These are phyloP conservation scores for Plantago major DNA, from an alignment of 257 asterid genomes.

Conservation along the genomic window DNA sequence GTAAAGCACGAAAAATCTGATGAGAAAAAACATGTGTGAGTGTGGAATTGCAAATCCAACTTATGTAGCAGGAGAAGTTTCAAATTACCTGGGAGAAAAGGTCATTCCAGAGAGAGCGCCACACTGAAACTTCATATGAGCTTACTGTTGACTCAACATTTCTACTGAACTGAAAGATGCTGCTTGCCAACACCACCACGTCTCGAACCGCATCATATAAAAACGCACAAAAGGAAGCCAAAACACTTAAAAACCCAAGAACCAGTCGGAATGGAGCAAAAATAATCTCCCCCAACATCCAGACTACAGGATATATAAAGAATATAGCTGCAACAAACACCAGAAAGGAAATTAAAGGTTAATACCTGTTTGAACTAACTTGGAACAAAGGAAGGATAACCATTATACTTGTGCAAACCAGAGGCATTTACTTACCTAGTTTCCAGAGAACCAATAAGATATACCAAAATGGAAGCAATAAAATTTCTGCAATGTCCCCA, in stretches of 20 bases:
- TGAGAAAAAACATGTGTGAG: constrained; percentile 15
- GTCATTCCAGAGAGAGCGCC: constrained; percentile 96
- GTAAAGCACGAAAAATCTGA: constrained; percentile 89
- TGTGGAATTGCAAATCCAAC: constrained; percentile 3
- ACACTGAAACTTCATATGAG: constrained; percentile 63
- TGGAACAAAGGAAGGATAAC: constrained; percentile 2
- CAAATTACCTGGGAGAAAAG: constrained; percentile 81
- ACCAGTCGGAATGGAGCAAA: constrained; percentile 75
- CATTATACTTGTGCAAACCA: not conserved
- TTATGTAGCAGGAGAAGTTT: constrained; percentile 3
- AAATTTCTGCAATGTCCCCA: constrained; percentile 52
- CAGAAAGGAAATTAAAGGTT: constrained; percentile 2
- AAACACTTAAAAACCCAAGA: constrained; percentile 47
- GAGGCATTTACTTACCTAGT: constrained; percentile 45
- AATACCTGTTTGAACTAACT: not conserved
- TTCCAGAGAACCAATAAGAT: constrained; percentile 40
- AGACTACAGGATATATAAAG: constrained; percentile 64
- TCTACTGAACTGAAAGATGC: constrained; percentile 55
- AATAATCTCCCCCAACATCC: constrained; percentile 66
- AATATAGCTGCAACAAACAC: constrained; percentile 56
- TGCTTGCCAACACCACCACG: constrained; percentile 46
- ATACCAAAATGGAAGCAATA: constrained; percentile 74
- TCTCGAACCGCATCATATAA: constrained; percentile 43
- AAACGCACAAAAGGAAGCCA: constrained; percentile 37
- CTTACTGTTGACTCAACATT: constrained; percentile 69